Evolutionary conservation across 2,329 filamentous ascomycete genomes (phyloP).

Genomic region (Paraphoma chrysanthemicola): DNA sequence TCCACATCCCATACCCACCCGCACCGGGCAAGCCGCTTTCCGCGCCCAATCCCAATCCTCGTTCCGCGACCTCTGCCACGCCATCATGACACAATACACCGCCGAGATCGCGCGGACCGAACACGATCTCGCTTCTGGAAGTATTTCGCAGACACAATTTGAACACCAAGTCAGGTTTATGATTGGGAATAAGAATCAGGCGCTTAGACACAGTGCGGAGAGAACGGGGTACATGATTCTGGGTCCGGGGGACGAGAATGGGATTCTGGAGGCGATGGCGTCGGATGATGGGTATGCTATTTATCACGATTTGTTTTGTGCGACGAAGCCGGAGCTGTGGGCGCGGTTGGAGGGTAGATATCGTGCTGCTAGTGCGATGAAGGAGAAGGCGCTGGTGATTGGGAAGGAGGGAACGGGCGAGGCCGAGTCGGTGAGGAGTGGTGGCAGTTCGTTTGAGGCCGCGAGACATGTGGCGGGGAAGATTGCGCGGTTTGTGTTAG

Average conservation of each 20-base stretch:
- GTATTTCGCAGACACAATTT: not conserved
- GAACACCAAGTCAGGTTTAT: not conserved
- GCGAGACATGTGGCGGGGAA: constrained; percentile 7
- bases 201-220: not conserved
- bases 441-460: not conserved
- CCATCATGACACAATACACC: not conserved
- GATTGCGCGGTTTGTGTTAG: constrained; percentile 19
- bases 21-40: not conserved
- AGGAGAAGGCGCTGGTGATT: too few relatives aligned
- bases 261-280: not conserved
- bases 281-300: not conserved
- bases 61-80: not conserved
- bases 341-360: too few relatives aligned
- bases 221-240: not conserved
- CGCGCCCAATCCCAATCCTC: not conserved
- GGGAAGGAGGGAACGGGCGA: too few relatives aligned
- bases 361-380: too few relatives aligned
- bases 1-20: too few relatives aligned
- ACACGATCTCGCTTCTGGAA: not conserved
- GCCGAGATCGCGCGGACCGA: not conserved
- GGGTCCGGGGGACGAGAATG: not conserved
- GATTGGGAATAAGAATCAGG: not conserved
- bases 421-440: not conserved
- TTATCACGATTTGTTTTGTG: not conserved
- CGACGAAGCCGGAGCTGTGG: too few relatives aligned